Evolutionary conservation across 495 filamentous ascomycete genomes (phyloP), one percentile per base, ranked within the genome.

Genomic region (Penicillium pancosmium): DNA sequence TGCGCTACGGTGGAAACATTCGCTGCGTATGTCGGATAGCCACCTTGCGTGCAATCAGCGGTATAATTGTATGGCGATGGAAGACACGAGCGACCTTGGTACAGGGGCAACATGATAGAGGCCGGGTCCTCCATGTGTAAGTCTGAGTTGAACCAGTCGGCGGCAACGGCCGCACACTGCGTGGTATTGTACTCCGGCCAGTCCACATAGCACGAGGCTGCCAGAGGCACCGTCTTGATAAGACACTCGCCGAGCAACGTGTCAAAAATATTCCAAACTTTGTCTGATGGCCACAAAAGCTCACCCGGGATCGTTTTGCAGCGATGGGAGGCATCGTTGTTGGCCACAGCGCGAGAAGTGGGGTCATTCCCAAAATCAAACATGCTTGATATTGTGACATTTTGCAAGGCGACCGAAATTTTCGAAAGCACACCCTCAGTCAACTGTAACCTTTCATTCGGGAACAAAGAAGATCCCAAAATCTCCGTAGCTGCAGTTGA

Each of bases 231-330:
- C 2, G 78, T 80, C 54, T 80, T 71, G 58, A 77, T 82, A 38
- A 83, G 68, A 2, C 70, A 70, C 18, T 74, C 78, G 18, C 74
- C 78, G 12, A 77, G 61, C 18, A 78, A 65, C 8, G 69, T 44
- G 56, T 82, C 70, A 54, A 83, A 73, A 12, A 72, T 59, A 9
- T 70, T 60, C 70, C 75, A 79, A 18, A 66, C 60, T 3, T 63
- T 16, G 12, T 61, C 43, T 8, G 62, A 47, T 12, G 79, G 80
- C 79, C 78, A 83, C 18, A 54, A 47, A 0, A 23, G 16, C 21
- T 75, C 69, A 13, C 79, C 80, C 5, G 80, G 80, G 40, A 77
- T 74, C 13, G 65, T 54, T 55, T 76, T 81, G 65, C 81, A 82
- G 46, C 60, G 63, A 27, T 55, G 57, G 11, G 1, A 10, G 2